Conservation (phyloP, 306 rosid species). For the Quercus dentata region DNA sequence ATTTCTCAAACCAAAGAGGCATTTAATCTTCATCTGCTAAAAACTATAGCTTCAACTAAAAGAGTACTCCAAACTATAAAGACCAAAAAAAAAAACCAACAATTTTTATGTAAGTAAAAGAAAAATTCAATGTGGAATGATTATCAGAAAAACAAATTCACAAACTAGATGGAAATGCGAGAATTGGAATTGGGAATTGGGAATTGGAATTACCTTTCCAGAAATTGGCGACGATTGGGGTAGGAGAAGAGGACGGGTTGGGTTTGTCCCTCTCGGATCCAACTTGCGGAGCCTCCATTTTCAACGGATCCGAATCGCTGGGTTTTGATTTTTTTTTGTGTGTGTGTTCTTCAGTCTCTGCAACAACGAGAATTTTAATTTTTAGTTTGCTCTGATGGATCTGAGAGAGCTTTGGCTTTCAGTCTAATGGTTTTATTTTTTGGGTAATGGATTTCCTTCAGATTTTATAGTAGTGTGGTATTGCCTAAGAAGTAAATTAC, state of each 20-base stretch:
- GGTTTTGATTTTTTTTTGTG: background rate
- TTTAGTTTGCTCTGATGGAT: background rate
- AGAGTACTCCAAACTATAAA: background rate
- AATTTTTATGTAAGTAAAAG: constrained; percentile 5
- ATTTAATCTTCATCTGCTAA: background rate
- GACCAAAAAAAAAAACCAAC: no score
- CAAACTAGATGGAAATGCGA: background rate
- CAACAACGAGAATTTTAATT: background rate
- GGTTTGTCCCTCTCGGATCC: constrained; percentile 83
- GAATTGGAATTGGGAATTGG: background rate
- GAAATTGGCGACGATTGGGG: constrained; percentile 67
- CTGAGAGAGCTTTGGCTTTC: background rate
- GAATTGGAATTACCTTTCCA: constrained; percentile 67
- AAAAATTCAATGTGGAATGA: background rate
- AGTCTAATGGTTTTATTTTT: no score
- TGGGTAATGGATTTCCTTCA: no score
- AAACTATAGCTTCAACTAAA: background rate
- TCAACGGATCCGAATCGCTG: constrained; percentile 2
- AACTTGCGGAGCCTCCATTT: constrained; percentile 63
- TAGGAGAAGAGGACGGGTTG: constrained; percentile 63
- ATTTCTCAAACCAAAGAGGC: no score
- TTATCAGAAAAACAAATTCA: background rate
- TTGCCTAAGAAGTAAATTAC: no score
- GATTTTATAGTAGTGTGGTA: no score
- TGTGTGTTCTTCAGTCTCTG: background rate